phyloP scores from a whole-genome alignment of 495 filamentous ascomycete species.

The Neurospora sp. region DNA sequence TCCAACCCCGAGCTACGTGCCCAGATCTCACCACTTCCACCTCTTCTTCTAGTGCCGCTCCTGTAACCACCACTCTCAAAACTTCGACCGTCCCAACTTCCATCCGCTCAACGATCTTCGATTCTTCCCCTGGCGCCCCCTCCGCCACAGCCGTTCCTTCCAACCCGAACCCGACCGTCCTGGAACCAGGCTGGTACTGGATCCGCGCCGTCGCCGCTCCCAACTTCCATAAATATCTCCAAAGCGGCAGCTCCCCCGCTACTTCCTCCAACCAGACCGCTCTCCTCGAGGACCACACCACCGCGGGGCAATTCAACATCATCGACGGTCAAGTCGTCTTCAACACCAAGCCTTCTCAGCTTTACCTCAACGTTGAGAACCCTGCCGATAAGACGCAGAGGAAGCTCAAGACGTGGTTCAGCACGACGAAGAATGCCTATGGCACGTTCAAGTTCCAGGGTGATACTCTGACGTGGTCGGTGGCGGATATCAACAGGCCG shows the following conservation, averaged over 20 bases:
- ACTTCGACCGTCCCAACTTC: constrained; percentile 1
- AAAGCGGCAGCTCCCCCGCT: constrained; percentile 25
- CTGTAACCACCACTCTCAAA: constrained; percentile 1
- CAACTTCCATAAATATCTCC: constrained; percentile 43
- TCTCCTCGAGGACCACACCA: constrained; percentile 27
- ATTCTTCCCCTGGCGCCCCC: constrained; percentile 3
- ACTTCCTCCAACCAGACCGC: constrained; percentile 17
- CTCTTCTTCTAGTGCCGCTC: constrained; percentile 3
- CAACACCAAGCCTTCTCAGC: constrained; percentile 9
- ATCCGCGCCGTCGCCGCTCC: constrained; percentile 41
- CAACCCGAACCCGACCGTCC: constrained; percentile 29
- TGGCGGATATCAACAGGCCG: constrained; percentile 26
- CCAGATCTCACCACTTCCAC: constrained; percentile 5
- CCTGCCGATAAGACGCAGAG: constrained; percentile 27
- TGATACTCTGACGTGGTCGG: constrained; percentile 38
- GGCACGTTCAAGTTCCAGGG: constrained; percentile 39
- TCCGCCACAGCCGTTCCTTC: constrained; percentile 17
- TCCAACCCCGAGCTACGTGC: constrained; percentile 9
- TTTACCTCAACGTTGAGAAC: constrained; percentile 22
- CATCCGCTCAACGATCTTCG: neutral
- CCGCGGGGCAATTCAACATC: constrained; percentile 42
- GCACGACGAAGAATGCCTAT: constrained; percentile 28
- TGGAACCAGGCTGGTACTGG: constrained; percentile 37
- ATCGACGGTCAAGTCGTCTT: constrained; percentile 36
- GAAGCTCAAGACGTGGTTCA: constrained; percentile 24